Evolutionary conservation across 2,329 filamentous ascomycete genomes (phyloP), one percentile per base, ranked within the genome.

Genomic region (Stachybotrys elegans): DNA sequence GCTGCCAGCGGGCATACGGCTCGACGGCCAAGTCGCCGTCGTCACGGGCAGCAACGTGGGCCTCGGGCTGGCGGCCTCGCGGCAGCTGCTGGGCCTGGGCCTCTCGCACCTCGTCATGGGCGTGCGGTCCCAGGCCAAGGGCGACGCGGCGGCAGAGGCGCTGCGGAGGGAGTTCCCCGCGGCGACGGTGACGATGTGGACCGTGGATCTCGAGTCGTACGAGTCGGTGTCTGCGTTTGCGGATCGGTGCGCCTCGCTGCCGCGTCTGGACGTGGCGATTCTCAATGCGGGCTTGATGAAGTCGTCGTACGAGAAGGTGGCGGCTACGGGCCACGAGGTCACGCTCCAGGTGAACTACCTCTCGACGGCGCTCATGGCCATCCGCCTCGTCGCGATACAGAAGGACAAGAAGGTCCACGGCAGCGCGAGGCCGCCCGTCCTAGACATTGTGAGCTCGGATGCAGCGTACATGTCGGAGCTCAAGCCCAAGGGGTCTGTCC

Each of bases 21-120:
- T 72, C 13, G 51, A 57, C 2, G 59, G 61, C 2, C 58, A 69
- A 45, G 66, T 65, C 1, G 68, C 69, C 39, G 70, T 78, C 32
- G 59, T 79, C 13, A 76, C 74, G 0, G 76, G 76, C 2, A 57
- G 65, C 19, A 78, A 75, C 46, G 57, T 54, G 1, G 76, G 76
- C 0, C 57, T 79, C 0, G 75, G 76, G 1, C 61, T 72, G n/a
- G 69, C 72, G 46, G 56, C 66, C 1, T 59, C 66, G 14, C 54
- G 57, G 1, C 67, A 70, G 32, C 59, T 77, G 21, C 58, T 71
- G 2, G 49, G 54, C 0, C 49, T 68, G 8, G 55, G 58, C 1
- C 57, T 75, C 12, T 64, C 63, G 3, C 65, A 61, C 20, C 56
- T 79, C 11, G 66, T 79, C 44, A 55, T 78, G 4, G 71, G 66